Percentiles rank a stretch among this genome's conserved stretches.
Conservation (phyloP, 257 asterid species). For the Eustoma russellianum region DNA sequence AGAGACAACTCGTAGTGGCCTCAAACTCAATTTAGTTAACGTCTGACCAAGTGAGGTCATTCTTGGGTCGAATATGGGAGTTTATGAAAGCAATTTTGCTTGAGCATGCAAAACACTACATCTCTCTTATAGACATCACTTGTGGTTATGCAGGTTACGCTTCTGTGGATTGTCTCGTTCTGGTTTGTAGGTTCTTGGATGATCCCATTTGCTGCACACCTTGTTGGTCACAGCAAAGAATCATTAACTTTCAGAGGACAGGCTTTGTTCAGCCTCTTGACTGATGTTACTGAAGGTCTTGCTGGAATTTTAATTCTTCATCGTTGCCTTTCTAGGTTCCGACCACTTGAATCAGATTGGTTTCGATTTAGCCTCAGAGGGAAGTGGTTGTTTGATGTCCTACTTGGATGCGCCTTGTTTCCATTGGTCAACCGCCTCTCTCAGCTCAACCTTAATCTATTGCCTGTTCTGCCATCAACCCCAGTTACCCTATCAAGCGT, state of each 20-base stretch:
- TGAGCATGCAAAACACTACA: not conserved
- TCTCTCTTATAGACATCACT: slow-evolving; percentile 2
- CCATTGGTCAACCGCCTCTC: slow-evolving; percentile 88
- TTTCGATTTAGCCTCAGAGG: slow-evolving; percentile 75
- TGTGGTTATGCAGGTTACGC: slow-evolving; percentile 53
- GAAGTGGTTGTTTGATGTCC: slow-evolving; percentile 63
- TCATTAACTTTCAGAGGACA: slow-evolving; percentile 80
- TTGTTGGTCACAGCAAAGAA: slow-evolving; percentile 75
- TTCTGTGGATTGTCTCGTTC: slow-evolving; percentile 87
- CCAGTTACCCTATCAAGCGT: slow-evolving; percentile 80
- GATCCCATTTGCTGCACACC: slow-evolving; percentile 87
- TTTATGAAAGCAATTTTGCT: too few relatives aligned
- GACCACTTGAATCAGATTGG: slow-evolving; percentile 88
- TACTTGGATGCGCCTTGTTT: slow-evolving; percentile 76
- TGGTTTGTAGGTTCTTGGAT: slow-evolving; percentile 98
- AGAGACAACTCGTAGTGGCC: too few relatives aligned
- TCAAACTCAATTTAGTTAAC: too few relatives aligned
- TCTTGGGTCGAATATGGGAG: too few relatives aligned
- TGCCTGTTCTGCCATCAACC: slow-evolving; percentile 69
- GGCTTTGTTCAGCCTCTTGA: slow-evolving; percentile 90
- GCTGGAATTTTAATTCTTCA: slow-evolving; percentile 82
- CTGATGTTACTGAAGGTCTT: slow-evolving; percentile 85
- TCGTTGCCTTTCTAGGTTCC: slow-evolving; percentile 62
- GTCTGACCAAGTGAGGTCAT: too few relatives aligned
- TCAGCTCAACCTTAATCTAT: slow-evolving; percentile 64